These are phyloP conservation scores for Stachybotrys chartarum DNA, from an alignment of 2,329 filamentous ascomycete genomes.

Conservation along the genomic window DNA sequence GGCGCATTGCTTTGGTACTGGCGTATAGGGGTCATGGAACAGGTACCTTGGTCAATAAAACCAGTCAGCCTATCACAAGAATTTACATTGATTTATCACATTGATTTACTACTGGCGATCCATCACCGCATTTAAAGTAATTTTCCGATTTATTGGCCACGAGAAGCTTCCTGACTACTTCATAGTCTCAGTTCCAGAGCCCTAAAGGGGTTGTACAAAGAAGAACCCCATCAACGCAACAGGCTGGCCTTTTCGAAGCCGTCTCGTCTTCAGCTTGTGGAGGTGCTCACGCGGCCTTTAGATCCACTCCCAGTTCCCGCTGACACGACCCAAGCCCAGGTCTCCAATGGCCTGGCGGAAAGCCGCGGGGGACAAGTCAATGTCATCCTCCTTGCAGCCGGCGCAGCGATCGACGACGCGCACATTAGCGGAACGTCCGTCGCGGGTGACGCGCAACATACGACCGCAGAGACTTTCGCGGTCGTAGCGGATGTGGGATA, in stretches of 20 bases:
- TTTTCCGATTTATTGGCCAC: too few species aligned
- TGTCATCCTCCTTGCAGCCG: constrained; percentile 35
- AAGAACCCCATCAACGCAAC: too few species aligned
- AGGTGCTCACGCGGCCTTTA: constrained; percentile 1
- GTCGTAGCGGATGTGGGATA: constrained; percentile 63
- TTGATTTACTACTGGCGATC: neutral
- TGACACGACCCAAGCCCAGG: constrained; percentile 14
- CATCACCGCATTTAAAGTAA: too few species aligned
- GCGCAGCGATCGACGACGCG: constrained; percentile 62
- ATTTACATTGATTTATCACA: constrained; percentile 4
- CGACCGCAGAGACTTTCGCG: constrained; percentile 51
- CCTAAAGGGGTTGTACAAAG: too few species aligned
- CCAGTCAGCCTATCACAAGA: constrained; percentile 1
- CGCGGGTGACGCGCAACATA: constrained; percentile 54
- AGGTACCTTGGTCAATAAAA: neutral
- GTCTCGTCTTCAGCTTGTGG: too few species aligned
- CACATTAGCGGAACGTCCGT: constrained; percentile 42
- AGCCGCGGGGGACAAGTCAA: constrained; percentile 40
- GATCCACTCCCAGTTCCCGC: constrained; percentile 18
- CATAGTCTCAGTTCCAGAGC: too few species aligned
- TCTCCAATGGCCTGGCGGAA: constrained; percentile 36
- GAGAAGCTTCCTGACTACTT: too few species aligned
- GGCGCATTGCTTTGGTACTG: neutral
- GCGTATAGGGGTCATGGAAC: neutral
- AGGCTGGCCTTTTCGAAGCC: too few species aligned